These are phyloP conservation scores for Botrytis hyacinthi DNA, from an alignment of 2,329 filamentous ascomycete genomes.

Conservation along the genomic window DNA sequence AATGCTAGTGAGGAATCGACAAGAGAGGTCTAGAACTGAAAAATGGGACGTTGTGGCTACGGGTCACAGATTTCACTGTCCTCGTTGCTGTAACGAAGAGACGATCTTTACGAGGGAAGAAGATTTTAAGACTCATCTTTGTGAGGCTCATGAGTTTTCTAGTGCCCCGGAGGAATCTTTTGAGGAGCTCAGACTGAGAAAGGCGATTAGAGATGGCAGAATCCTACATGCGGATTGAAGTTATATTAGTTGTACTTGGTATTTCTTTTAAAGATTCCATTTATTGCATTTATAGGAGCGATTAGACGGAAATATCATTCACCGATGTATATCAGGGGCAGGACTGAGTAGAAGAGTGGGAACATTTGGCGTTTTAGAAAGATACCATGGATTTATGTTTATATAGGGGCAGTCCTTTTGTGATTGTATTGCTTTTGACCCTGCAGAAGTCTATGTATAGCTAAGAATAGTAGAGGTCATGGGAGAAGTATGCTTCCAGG, in stretches of 20 bases:
- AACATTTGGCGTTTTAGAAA: background rate
- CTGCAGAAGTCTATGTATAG: background rate
- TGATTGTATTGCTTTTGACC: background rate
- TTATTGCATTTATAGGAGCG: no score
- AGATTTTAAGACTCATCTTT: background rate
- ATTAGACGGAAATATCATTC: no score
- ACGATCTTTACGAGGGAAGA: background rate
- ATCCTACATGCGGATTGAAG: background rate
- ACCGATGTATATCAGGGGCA: background rate
- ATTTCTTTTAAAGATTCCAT: no score
- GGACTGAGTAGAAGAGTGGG: background rate
- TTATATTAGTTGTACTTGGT: background rate
- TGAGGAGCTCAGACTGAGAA: background rate
- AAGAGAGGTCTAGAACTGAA: background rate
- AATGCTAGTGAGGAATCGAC: slow-evolving; percentile 1
- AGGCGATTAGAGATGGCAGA: background rate
- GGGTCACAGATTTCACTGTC: background rate
- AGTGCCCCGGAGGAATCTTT: background rate
- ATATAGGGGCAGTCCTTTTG: background rate
- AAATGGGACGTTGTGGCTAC: background rate
- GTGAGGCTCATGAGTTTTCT: background rate
- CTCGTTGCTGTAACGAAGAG: background rate
- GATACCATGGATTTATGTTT: background rate
- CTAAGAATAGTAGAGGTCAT: background rate
- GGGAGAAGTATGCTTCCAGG: background rate